Conservation (phyloP, 2,329 filamentous ascomycete species). For the Alternaria sp. region DNA sequence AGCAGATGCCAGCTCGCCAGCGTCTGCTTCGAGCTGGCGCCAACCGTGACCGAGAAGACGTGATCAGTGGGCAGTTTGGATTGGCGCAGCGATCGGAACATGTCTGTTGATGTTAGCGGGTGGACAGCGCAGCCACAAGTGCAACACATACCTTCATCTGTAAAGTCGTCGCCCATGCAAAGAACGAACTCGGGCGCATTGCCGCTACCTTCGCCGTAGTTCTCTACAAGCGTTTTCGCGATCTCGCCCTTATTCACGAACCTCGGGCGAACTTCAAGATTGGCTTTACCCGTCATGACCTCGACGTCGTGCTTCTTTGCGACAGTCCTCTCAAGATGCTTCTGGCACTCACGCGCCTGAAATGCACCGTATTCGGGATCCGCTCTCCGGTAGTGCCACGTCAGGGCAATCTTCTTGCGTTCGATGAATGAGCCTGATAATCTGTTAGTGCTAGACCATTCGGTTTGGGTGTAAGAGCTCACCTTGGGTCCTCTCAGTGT, state of each 20-base stretch:
- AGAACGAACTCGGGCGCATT: conserved; percentile 82
- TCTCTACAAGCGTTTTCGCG: conserved; percentile 78
- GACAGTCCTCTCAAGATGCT: conserved; percentile 78
- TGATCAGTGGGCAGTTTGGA: conserved; percentile 66
- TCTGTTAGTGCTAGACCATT: conserved; percentile 17
- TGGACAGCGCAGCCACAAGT: neutral
- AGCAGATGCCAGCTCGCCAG: conserved; percentile 88
- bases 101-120: conserved; percentile 57
- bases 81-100: conserved; percentile 79
- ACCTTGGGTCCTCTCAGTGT: conserved; percentile 86
- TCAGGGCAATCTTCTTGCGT: conserved; percentile 89
- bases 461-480: conserved; percentile 36
- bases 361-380: conserved; percentile 84
- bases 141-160: conserved; percentile 78
- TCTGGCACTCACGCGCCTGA: conserved; percentile 81
- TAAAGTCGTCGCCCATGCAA: conserved; percentile 94
- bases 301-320: conserved; percentile 86
- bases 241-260: conserved; percentile 99
- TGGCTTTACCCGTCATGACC: conserved; percentile 96
- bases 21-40: conserved; percentile 89
- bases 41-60: conserved; percentile 90
- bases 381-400: conserved; percentile 95
- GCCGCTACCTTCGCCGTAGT: conserved; percentile 66
- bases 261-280: conserved; percentile 92
- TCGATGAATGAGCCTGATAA: conserved; percentile 83